phyloP scores from a whole-genome alignment of 1,139 yeast genomes.

The Ashbya aceris region DNA sequence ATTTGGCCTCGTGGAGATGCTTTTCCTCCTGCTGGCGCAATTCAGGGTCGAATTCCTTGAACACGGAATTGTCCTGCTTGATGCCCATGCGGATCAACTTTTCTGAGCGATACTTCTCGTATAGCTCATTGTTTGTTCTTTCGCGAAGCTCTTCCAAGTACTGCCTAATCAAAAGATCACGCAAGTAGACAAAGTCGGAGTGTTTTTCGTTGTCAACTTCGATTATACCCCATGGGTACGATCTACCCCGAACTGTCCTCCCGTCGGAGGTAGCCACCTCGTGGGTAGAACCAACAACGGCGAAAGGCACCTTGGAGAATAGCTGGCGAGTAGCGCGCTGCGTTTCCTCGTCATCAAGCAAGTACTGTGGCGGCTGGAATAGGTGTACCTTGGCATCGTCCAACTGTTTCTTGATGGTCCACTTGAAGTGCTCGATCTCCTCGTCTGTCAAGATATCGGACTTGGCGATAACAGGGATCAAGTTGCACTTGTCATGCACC shows the following conservation, averaged over 20 bases:
- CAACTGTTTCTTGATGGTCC: slow-evolving; percentile 67
- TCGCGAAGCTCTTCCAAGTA: slow-evolving; percentile 93
- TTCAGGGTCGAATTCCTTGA: slow-evolving; percentile 89
- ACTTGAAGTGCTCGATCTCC: slow-evolving; percentile 70
- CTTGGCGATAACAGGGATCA: slow-evolving; percentile 92
- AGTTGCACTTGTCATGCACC: slow-evolving; percentile 83
- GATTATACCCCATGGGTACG: slow-evolving; percentile 96
- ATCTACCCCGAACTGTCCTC: slow-evolving; percentile 78
- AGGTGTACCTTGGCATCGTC: slow-evolving; percentile 64
- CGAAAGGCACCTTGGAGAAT: slow-evolving; percentile 75
- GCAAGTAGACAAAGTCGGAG: slow-evolving; percentile 84
- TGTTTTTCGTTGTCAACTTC: slow-evolving; percentile 94
- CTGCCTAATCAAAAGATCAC: slow-evolving; percentile 82
- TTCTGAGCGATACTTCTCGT: slow-evolving; percentile 83
- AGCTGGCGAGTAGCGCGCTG: slow-evolving; percentile 56
- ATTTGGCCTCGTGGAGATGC: slow-evolving; percentile 84
- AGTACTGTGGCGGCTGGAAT: slow-evolving; percentile 72
- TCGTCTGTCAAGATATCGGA: slow-evolving; percentile 88
- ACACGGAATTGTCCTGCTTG: slow-evolving; percentile 84
- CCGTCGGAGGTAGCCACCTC: slow-evolving; percentile 72
- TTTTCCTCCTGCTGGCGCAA: slow-evolving; percentile 92
- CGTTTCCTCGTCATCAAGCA: slow-evolving; percentile 83
- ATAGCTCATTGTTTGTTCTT: slow-evolving; percentile 63
- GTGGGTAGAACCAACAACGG: slow-evolving; percentile 83
- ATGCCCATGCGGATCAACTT: slow-evolving; percentile 79